Conservation (phyloP, 192 early-diverging fungal species). For the Backusella westeae region DNA sequence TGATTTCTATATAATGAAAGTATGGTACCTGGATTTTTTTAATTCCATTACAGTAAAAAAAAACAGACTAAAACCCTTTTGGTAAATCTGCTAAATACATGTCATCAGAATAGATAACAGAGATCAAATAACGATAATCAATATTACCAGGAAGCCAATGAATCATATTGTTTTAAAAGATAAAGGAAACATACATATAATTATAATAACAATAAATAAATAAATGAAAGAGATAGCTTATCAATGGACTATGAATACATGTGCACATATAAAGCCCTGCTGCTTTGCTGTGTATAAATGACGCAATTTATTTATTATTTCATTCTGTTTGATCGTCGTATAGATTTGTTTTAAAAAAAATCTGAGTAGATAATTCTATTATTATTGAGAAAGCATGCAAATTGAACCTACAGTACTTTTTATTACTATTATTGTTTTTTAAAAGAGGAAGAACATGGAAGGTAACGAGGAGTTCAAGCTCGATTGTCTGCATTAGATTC, state of each 20-base stretch:
- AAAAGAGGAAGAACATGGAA: background rate
- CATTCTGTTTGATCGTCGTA: background rate
- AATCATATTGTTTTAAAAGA: background rate
- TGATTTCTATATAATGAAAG: background rate
- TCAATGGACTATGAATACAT: background rate
- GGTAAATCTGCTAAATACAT: background rate
- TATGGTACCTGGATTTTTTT: background rate
- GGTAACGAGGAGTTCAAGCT: background rate
- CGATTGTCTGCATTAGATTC: background rate
- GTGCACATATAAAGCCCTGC: background rate
- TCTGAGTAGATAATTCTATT: background rate
- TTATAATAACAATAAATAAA: background rate
- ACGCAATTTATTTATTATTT: background rate
- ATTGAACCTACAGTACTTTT: background rate
- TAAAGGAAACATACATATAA: background rate
- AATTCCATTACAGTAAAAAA: background rate
- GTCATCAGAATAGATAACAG: background rate
- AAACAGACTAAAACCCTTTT: background rate
- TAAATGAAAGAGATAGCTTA: background rate
- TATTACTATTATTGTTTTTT: background rate
- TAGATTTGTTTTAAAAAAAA: background rate
- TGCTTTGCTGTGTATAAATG: background rate
- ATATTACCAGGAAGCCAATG: background rate
- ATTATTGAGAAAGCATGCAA: background rate
- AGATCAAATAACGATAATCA: background rate